These are phyloP conservation scores for Solanum chaucha DNA, from an alignment of 257 asterid species.

Conservation along the genomic window DNA sequence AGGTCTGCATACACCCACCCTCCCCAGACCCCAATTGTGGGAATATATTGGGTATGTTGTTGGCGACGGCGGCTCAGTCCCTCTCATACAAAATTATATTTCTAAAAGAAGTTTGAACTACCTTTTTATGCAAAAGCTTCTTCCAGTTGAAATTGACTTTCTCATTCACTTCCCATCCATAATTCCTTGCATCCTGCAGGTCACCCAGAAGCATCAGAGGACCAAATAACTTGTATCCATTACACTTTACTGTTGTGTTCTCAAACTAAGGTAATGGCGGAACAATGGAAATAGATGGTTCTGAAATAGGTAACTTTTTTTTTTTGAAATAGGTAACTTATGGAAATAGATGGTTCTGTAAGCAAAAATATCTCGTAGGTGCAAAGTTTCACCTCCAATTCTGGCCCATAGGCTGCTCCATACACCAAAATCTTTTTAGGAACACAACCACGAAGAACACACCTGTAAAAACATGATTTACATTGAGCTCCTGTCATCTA, in stretches of 20 bases:
- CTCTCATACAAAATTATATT: background rate
- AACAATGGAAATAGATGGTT: background rate
- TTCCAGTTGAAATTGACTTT: constrained; percentile 80
- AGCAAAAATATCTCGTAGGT: background rate
- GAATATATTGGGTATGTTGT: background rate
- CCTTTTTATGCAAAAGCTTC: constrained; percentile 94
- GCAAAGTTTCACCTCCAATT: constrained; percentile 61
- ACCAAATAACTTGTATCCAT: background rate
- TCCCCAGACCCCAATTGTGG: background rate
- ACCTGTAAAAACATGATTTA: constrained; percentile 17
- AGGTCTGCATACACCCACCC: background rate
- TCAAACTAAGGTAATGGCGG: background rate
- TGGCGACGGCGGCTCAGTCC: background rate
- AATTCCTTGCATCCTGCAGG: constrained; percentile 88
- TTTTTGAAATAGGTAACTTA: too few species aligned
- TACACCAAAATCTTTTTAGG: constrained; percentile 98
- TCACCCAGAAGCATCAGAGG: background rate
- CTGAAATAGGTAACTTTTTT: too few species aligned
- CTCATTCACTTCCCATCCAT: constrained; percentile 92
- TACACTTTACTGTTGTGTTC: background rate
- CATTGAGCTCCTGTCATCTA: background rate
- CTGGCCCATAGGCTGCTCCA: constrained; percentile 95
- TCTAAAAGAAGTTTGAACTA: background rate
- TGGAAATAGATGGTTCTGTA: background rate
- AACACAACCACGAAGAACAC: constrained; percentile 99